Conservation (phyloP, 2,329 filamentous ascomycete genomes). For the Botryosphaeria dothidea region DNA sequence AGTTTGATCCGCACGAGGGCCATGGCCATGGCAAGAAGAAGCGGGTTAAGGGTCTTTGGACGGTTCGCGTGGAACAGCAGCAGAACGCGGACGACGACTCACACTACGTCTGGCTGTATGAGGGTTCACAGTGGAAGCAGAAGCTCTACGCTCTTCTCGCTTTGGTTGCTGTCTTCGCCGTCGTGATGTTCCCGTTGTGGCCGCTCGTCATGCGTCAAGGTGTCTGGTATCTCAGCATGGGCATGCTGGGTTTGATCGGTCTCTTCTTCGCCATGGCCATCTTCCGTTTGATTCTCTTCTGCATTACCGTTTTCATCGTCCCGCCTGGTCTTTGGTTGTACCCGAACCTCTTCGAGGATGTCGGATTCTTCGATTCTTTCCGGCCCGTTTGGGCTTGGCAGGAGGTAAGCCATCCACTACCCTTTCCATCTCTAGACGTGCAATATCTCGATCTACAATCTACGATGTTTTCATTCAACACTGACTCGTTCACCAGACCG, state of each 20-base stretch:
- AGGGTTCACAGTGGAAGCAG: conserved; percentile 90
- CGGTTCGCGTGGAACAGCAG: conserved; percentile 91
- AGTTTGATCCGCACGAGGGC: conserved; percentile 73
- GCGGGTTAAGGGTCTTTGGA: conserved; percentile 94
- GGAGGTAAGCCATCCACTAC: conserved; percentile 62
- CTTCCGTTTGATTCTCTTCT: conserved; percentile 92
- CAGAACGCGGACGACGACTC: conserved; percentile 84
- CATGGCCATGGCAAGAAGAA: conserved; percentile 68
- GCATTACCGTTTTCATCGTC: conserved; percentile 81
- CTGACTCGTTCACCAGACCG: conserved; percentile 28
- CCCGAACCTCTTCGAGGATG: conserved; percentile 97
- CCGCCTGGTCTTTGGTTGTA: conserved; percentile 96
- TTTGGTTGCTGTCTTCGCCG: conserved; percentile 77
- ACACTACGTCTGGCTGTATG: conserved; percentile 97
- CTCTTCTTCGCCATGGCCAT: conserved; percentile 98
- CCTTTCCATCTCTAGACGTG: neutral
- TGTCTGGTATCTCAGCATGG: conserved; percentile 97
- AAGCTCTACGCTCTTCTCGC: conserved; percentile 88
- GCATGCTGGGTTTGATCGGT: conserved; percentile 82
- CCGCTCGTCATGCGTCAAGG: conserved; percentile 86
- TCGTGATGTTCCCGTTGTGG: conserved; percentile 97
- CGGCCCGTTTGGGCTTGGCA: conserved; percentile 97
- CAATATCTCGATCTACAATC: neutral
- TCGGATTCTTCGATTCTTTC: conserved; percentile 98
- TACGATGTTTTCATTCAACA: neutral